Percentiles rank a stretch among this genome's conserved stretches.
phyloP scores from a whole-genome alignment of 257 asterid genomes.

The Striga asiatica region DNA sequence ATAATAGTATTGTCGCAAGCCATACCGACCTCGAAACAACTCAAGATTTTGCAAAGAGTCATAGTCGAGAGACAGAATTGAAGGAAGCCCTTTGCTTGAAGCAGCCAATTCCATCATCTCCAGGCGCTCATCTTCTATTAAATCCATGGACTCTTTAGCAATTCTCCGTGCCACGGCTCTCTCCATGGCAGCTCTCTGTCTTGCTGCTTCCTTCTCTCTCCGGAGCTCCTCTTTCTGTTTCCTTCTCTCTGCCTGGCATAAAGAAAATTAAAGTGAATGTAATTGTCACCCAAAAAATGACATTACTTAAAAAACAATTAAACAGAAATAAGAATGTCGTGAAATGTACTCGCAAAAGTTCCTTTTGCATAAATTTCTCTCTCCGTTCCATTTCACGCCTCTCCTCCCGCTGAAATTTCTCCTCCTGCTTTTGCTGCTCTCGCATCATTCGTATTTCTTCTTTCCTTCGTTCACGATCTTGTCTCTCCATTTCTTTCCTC shows the following conservation, averaged over 20 bases:
- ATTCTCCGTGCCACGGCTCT: constrained; percentile 86
- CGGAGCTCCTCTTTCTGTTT: constrained; percentile 87
- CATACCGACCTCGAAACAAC: constrained; percentile 67
- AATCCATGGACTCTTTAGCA: constrained; percentile 92
- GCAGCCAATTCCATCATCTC: constrained; percentile 98
- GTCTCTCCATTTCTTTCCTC: constrained; percentile 90
- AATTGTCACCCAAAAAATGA: constrained; percentile 6
- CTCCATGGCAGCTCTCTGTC: constrained; percentile 84
- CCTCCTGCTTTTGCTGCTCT: constrained; percentile 84
- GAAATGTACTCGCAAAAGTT: constrained; percentile 57
- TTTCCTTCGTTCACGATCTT: constrained; percentile 78
- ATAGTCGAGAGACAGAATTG: constrained; percentile 77
- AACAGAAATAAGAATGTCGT: background rate
- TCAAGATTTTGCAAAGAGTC: constrained; percentile 87
- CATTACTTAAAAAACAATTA: background rate
- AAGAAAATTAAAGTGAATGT: constrained; percentile 8
- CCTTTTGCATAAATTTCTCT: constrained; percentile 86
- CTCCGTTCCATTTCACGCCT: constrained; percentile 96
- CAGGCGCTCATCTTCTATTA: constrained; percentile 95
- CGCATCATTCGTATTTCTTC: constrained; percentile 75
- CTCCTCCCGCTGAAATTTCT: constrained; percentile 91
- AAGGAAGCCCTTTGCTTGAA: constrained; percentile 71
- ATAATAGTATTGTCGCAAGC: background rate
- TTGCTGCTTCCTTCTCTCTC: constrained; percentile 68
- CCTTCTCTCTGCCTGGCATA: constrained; percentile 76